A percentile compares a stretch with the other conserved stretches of the same genome.
These are phyloP conservation scores for Pseudoscleropodium purum DNA, from an alignment of 225 moss, liverwort and hornwort species.

Conservation along the genomic window DNA sequence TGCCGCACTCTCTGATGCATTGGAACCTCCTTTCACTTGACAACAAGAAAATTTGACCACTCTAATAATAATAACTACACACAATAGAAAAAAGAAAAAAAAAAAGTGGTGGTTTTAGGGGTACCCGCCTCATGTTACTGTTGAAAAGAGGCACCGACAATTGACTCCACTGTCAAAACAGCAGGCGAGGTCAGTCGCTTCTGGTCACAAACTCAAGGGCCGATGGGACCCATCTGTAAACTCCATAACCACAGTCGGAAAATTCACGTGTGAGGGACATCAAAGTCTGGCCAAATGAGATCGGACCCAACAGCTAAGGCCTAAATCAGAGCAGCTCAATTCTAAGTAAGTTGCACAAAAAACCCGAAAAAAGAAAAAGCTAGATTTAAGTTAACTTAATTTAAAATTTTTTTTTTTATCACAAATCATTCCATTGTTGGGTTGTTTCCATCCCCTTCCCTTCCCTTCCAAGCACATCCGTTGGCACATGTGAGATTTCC, in stretches of 20 bases:
- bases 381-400: no score
- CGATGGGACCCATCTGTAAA: not conserved
- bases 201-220: not conserved
- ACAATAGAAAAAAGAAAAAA: not conserved
- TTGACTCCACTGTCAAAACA: not conserved
- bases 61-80: not conserved
- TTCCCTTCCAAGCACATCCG: no score
- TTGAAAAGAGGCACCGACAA: not conserved
- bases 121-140: not conserved
- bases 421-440: not conserved
- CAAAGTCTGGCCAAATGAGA: not conserved
- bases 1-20: rapidly evolving
- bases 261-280: no score
- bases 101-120: not conserved
- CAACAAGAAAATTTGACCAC: not conserved
- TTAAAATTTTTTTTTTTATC: not conserved
- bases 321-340: not conserved
- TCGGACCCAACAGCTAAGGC: rapidly evolving
- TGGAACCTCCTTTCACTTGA: not conserved
- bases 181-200: not conserved
- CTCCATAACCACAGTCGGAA: not conserved
- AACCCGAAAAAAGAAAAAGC: no score
- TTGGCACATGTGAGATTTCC: not conserved
- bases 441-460: not conserved
- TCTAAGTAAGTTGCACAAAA: no score